Conservation (phyloP, 257 asterid species). For the Capsicum rhomboideum region DNA sequence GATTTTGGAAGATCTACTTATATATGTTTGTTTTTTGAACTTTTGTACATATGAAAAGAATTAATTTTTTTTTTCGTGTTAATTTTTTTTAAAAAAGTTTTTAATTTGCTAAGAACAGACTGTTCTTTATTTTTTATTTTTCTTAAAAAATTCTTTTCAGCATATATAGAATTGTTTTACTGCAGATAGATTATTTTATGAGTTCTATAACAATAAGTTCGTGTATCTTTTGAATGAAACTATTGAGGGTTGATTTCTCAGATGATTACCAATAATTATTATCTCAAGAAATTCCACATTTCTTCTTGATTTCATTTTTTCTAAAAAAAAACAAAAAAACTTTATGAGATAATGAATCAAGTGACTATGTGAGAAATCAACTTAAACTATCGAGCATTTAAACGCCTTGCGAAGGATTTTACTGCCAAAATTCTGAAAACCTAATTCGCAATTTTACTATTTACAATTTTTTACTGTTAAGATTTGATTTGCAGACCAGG, state of each 20-base stretch:
- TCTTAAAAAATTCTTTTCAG: too few species aligned
- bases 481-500: conserved; percentile 24
- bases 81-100: background rate
- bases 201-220: too few species aligned
- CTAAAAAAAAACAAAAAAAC: too few species aligned
- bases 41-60: background rate
- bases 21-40: background rate
- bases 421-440: background rate
- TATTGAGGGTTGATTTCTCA: background rate
- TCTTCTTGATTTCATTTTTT: background rate
- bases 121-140: background rate
- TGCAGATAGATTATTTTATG: background rate
- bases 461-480: conserved; percentile 17
- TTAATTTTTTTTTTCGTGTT: background rate
- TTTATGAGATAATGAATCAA: background rate
- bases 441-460: background rate
- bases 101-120: background rate
- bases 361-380: background rate
- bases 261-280: background rate
- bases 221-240: background rate
- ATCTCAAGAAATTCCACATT: background rate
- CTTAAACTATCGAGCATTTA: background rate
- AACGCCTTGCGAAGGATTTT: background rate
- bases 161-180: background rate
- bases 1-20: background rate